These are phyloP conservation scores for Chaetomidium leptoderma DNA, from an alignment of 495 filamentous ascomycete genomes.

Conservation along the genomic window DNA sequence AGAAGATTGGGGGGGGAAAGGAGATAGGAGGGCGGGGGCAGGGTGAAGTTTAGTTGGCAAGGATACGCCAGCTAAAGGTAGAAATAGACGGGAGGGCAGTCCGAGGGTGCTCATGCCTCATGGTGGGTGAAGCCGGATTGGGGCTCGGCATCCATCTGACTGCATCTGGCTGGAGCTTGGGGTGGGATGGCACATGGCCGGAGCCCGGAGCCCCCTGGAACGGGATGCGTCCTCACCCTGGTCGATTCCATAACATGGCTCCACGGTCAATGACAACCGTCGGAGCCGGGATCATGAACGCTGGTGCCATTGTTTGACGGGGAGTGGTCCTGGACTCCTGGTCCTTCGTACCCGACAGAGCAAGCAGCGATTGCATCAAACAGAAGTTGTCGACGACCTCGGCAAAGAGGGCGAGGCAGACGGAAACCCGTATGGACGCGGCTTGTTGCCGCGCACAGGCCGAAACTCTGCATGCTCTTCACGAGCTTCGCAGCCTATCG, in stretches of 20 bases:
- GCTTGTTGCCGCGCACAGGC: background rate
- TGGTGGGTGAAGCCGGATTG: background rate
- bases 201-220: background rate
- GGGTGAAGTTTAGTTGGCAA: background rate
- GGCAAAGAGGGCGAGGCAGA: no score
- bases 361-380: background rate
- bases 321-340: background rate
- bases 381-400: background rate
- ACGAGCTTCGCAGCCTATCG: background rate
- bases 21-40: background rate
- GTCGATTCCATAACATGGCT: background rate
- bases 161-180: background rate
- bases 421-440: constrained; percentile 3
- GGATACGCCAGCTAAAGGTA: background rate
- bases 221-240: constrained; percentile 4
- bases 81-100: background rate
- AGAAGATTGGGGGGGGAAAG: background rate
- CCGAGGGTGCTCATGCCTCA: background rate
- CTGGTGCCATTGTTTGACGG: background rate
- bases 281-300: constrained; percentile 3
- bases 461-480: background rate
- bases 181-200: background rate
- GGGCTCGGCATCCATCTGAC: constrained; percentile 3
- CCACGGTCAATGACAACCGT: background rate
- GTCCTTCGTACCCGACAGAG: background rate